A percentile compares a stretch with the other conserved stretches of the same genome.
Evolutionary conservation across 1,139 yeast species (phyloP).

Genomic region (Kodamaea plutei): DNA sequence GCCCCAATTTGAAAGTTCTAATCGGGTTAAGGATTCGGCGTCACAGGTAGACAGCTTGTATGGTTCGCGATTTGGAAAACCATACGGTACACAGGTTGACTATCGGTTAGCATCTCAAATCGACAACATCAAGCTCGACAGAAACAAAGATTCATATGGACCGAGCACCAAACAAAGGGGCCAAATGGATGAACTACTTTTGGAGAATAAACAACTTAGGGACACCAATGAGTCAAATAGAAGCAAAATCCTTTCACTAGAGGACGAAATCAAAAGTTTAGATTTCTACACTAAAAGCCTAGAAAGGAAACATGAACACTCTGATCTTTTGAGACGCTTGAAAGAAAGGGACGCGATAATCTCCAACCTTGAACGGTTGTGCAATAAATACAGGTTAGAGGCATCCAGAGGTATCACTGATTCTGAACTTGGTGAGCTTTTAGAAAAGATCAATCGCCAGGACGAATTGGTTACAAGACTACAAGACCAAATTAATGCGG

Average conservation of each 20-base stretch:
- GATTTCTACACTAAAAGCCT: conserved; percentile 18
- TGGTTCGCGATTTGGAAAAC: too few species aligned
- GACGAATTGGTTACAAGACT: conserved; percentile 19
- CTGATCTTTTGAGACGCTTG: conserved; percentile 4
- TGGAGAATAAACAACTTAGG: conserved; percentile 13
- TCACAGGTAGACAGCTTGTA: too few species aligned
- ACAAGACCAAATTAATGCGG: too few species aligned
- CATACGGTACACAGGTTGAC: too few species aligned
- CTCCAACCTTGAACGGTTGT: conserved; percentile 18
- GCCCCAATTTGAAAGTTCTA: too few species aligned
- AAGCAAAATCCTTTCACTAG: conserved; percentile 15
- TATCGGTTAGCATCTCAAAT: too few species aligned
- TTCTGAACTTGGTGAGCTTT: too few species aligned
- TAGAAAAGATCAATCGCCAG: conserved; percentile 19
- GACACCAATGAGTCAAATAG: conserved; percentile 9
- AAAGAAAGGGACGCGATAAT: conserved; percentile 21
- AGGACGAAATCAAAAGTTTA: conserved; percentile 17
- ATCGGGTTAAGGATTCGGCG: too few species aligned
- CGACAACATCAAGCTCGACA: too few species aligned
- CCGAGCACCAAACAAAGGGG: too few species aligned
- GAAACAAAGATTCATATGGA: too few species aligned
- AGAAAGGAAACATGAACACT: conserved; percentile 12
- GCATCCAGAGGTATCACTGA: too few species aligned
- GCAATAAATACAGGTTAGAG: conserved; percentile 20
- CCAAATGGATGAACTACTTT: conserved; percentile 1